Evolutionary conservation across 1,284 basidiomycete species (phyloP).

Genomic region (Sphaerobolus stellatus): DNA sequence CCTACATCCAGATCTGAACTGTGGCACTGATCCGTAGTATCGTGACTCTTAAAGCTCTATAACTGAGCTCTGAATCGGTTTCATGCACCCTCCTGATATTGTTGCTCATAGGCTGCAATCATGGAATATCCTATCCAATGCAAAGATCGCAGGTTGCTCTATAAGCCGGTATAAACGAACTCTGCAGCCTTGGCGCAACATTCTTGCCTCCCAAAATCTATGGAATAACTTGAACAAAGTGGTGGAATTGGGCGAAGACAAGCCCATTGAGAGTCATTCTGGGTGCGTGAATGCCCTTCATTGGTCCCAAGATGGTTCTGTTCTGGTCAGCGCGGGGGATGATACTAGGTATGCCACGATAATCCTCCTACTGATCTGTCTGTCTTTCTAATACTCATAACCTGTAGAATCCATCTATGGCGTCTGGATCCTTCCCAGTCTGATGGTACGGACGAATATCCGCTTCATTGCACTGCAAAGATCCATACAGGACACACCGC

Average conservation of each 20-base stretch:
- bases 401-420: conserved; percentile 66
- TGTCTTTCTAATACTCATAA: conserved; percentile 22
- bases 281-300: conserved; percentile 77
- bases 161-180: too few relatives aligned
- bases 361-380: conserved; percentile 18
- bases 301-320: conserved; percentile 76
- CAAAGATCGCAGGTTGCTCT: too few relatives aligned
- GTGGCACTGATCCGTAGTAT: too few relatives aligned
- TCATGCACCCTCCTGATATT: too few relatives aligned
- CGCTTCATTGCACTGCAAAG: conserved; percentile 59
- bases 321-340: conserved; percentile 79
- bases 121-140: too few relatives aligned
- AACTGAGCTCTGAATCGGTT: too few relatives aligned
- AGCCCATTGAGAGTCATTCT: conserved; percentile 51
- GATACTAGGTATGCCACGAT: conserved; percentile 67
- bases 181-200: conserved; percentile 5
- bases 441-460: conserved; percentile 41
- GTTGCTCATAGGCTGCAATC: too few relatives aligned
- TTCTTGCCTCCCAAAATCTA: conserved; percentile 3
- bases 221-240: conserved; percentile 44
- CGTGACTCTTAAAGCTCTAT: too few relatives aligned
- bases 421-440: conserved; percentile 45
- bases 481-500: conserved; percentile 78
- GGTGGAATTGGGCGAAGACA: conserved; percentile 60
- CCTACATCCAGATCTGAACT: too few relatives aligned